Percentiles rank a stretch among this genome's conserved stretches.
phyloP scores from a whole-genome alignment of 805 yeast genomes.

The Brettanomyces naardenensis region DNA sequence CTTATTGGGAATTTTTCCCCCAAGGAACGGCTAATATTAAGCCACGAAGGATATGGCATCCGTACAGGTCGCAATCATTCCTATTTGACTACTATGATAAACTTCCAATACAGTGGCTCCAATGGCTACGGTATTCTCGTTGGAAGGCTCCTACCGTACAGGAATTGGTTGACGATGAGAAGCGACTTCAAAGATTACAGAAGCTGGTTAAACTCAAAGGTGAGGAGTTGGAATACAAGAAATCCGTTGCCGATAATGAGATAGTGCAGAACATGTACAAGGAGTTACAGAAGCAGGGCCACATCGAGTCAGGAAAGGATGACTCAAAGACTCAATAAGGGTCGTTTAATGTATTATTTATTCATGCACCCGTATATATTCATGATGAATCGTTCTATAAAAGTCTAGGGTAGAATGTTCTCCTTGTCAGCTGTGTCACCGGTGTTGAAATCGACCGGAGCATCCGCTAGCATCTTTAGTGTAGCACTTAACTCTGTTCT shows the following conservation, averaged over 20 bases:
- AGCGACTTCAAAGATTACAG: slow-evolving; percentile 46
- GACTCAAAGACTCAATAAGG: no score
- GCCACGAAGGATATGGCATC: slow-evolving; percentile 58
- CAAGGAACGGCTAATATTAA: slow-evolving; percentile 33
- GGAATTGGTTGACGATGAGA: slow-evolving; percentile 53
- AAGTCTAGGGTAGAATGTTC: no score
- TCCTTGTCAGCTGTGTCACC: no score
- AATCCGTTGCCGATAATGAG: slow-evolving; percentile 10
- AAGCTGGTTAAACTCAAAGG: slow-evolving; percentile 40
- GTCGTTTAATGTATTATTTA: no score
- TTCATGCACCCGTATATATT: background rate
- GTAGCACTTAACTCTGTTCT: no score
- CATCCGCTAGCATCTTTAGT: no score
- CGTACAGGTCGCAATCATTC: slow-evolving; percentile 37
- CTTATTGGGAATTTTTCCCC: slow-evolving; percentile 74
- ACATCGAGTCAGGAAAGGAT: no score
- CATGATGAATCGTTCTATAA: background rate
- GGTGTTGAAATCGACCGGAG: no score
- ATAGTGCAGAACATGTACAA: slow-evolving; percentile 16
- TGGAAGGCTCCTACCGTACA: slow-evolving; percentile 49
- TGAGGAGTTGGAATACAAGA: slow-evolving; percentile 27
- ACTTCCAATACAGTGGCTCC: slow-evolving; percentile 68
- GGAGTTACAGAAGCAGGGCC: slow-evolving; percentile 17
- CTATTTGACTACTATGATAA: slow-evolving; percentile 52
- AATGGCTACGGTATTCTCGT: slow-evolving; percentile 69